Evolutionary conservation across 805 yeast species (phyloP).

Genomic region (Hanseniaspora mollemarum): DNA sequence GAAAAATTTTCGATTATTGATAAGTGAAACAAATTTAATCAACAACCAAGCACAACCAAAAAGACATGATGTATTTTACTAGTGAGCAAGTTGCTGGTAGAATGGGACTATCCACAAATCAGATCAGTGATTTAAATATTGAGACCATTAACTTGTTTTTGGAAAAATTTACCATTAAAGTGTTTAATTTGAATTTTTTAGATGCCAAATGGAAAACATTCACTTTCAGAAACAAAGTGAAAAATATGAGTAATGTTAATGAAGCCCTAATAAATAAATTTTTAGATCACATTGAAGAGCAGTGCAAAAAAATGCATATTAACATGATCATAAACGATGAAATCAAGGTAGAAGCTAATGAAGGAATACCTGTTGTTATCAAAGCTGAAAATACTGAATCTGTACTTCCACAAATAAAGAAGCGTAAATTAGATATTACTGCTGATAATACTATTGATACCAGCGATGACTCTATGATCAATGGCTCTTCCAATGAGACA

Average conservation of each 20-base stretch:
- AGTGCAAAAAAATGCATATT: constrained; percentile 8
- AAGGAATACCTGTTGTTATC: no score
- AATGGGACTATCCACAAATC: constrained; percentile 2
- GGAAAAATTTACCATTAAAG: not conserved
- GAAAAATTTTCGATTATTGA: no score
- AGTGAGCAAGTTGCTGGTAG: constrained; percentile 8
- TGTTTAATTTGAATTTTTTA: constrained; percentile 3
- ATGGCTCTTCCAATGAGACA: not conserved
- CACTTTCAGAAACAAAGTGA: constrained; percentile 14
- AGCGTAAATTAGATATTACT: not conserved
- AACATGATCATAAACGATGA: constrained; percentile 8
- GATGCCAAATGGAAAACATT: constrained; percentile 15
- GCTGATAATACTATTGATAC: not conserved
- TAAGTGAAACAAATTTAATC: no score
- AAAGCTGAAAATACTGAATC: not conserved
- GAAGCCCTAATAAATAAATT: not conserved
- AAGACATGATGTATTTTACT: constrained; percentile 3
- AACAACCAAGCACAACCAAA: not conserved
- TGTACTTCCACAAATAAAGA: not conserved
- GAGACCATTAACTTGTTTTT: not conserved
- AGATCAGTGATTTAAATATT: not conserved
- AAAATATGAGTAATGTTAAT: constrained; percentile 10
- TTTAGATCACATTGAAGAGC: constrained; percentile 7
- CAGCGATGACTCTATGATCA: not conserved
- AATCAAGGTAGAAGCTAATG: not conserved